Conservation (phyloP, 331 rosid genomes). For the Phaseolus coccineus region DNA sequence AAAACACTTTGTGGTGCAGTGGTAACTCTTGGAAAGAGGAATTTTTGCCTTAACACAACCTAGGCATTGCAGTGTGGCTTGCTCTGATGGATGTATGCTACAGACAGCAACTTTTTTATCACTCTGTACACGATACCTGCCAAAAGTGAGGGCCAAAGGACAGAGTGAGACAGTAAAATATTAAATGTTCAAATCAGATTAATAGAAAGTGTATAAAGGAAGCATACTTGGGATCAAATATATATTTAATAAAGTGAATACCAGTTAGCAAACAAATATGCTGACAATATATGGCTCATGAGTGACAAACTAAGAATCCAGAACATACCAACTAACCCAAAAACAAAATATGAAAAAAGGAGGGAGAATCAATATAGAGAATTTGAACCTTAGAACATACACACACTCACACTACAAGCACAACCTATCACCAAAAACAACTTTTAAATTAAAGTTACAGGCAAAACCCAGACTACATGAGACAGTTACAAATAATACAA, state of each 20-base stretch:
- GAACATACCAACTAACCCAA: conserved; percentile 26
- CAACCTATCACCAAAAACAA: conserved; percentile 14
- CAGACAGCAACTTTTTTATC: conserved; percentile 87
- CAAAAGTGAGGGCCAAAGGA: conserved; percentile 40
- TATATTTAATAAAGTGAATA: conserved; percentile 20
- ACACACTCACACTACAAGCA: background rate
- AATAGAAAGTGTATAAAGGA: conserved; percentile 9
- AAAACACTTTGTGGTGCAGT: conserved; percentile 91
- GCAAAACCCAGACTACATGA: conserved; percentile 13
- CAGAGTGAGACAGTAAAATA: conserved; percentile 11
- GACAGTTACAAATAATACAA: conserved; percentile 11
- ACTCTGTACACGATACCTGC: conserved; percentile 95
- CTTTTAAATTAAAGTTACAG: conserved; percentile 7
- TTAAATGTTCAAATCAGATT: conserved; percentile 15
- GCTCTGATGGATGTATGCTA: conserved; percentile 95
- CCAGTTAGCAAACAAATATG: conserved; percentile 6
- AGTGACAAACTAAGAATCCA: conserved; percentile 21
- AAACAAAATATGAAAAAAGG: conserved; percentile 23
- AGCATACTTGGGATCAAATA: conserved; percentile 8
- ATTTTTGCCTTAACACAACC: conserved; percentile 87
- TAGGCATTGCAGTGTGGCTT: conserved; percentile 89
- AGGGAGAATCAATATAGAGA: background rate
- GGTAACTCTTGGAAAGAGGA: conserved; percentile 87
- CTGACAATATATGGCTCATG: background rate
- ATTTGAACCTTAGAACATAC: background rate